A percentile compares a stretch with the other conserved stretches of the same genome.
Evolutionary conservation across 306 rosid genomes (phyloP).

Genomic region (Sicyos baderoa): DNA sequence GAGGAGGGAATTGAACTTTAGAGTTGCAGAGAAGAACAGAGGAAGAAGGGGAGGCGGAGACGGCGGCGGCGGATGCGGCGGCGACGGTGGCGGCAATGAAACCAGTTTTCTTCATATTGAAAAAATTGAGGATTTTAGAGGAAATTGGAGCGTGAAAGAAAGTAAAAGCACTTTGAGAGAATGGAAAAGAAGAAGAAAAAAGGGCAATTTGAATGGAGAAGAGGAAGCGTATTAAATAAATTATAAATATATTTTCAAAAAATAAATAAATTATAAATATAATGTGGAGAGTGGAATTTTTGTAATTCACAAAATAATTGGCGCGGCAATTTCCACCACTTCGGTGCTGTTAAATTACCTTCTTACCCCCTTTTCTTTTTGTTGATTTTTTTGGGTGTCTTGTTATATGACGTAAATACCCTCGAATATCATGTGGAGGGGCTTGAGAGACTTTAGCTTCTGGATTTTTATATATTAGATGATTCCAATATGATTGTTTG

Average conservation of each 20-base stretch:
- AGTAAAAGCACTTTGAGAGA: not conserved
- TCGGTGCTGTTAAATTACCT: not conserved
- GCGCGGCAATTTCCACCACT: constrained; percentile 4
- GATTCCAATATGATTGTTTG: too few relatives aligned
- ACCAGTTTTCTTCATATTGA: constrained; percentile 42
- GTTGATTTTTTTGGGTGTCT: not conserved
- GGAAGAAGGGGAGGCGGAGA: constrained; percentile 29
- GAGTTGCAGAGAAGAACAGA: not conserved
- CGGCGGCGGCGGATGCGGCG: constrained; percentile 42
- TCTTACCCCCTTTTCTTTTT: not conserved
- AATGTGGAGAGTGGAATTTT: constrained; percentile 10
- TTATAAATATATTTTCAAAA: not conserved
- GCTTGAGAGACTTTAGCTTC: too few relatives aligned
- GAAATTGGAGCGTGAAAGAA: constrained; percentile 5
- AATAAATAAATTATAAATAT: not conserved
- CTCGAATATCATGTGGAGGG: not conserved
- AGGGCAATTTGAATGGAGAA: not conserved
- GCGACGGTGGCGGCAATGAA: constrained; percentile 49
- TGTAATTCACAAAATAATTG: constrained; percentile 4
- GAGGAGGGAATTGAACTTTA: constrained; percentile 22
- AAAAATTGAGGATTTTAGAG: not conserved
- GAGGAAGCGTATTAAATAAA: not conserved
- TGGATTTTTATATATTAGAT: not conserved
- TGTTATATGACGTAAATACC: not conserved
- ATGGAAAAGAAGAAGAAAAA: not conserved